Evolutionary conservation across 306 rosid genomes (phyloP).

Genomic region (Rosa chinensis): DNA sequence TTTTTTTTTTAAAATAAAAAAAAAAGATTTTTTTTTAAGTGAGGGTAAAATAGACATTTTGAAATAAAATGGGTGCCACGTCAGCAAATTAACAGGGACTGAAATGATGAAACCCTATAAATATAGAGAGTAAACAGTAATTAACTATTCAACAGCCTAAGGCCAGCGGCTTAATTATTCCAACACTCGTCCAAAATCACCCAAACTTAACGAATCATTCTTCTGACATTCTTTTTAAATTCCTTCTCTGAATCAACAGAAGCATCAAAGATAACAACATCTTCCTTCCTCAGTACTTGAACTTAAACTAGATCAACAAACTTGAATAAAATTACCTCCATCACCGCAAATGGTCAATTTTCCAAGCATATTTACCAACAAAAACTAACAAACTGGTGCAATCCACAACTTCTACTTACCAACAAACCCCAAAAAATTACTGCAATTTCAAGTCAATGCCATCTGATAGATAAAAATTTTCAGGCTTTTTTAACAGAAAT

Average conservation of each 20-base stretch:
- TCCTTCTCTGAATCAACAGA: not conserved
- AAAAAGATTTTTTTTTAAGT: too few species aligned
- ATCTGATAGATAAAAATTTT: too few species aligned
- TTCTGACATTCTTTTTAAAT: not conserved
- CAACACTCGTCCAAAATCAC: not conserved
- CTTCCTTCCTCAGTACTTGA: not conserved
- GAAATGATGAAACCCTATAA: too few species aligned
- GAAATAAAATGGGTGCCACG: too few species aligned
- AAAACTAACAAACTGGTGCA: not conserved
- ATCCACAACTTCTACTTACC: not conserved
- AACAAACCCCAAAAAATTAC: not conserved
- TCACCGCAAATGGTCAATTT: not conserved
- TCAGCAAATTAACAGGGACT: too few species aligned
- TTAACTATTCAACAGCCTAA: not conserved
- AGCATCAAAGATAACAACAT: not conserved
- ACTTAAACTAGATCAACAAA: not conserved
- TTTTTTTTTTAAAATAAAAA: too few species aligned
- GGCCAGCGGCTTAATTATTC: not conserved
- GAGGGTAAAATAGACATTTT: too few species aligned
- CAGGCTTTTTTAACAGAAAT: not conserved
- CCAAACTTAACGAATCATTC: not conserved
- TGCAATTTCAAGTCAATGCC: not conserved
- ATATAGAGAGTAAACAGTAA: too few species aligned
- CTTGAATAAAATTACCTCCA: not conserved
- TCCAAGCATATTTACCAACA: not conserved